Evolutionary conservation across 495 filamentous ascomycete genomes (phyloP).

Genomic region (Aspergillus affinis): DNA sequence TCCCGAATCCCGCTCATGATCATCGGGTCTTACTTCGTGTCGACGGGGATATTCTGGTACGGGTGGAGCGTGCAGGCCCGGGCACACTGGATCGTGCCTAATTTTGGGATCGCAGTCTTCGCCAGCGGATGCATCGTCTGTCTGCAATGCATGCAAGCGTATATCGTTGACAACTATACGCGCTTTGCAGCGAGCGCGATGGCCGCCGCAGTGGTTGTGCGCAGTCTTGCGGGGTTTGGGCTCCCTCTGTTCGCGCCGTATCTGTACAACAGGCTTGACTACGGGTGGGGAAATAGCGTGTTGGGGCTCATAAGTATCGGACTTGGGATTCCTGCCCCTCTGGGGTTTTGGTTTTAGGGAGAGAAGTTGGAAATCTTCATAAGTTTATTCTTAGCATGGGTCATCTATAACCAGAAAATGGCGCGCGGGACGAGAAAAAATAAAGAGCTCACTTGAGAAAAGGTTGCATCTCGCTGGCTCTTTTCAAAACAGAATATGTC

Average conservation of each 20-base stretch:
- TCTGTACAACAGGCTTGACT: slow-evolving; percentile 54
- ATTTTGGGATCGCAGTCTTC: slow-evolving; percentile 63
- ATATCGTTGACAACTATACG: slow-evolving; percentile 50
- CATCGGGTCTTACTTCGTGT: slow-evolving; percentile 51
- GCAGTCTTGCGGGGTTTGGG: slow-evolving; percentile 64
- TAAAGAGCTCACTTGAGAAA: no score
- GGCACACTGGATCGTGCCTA: slow-evolving; percentile 53
- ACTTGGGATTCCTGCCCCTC: no score
- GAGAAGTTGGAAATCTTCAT: no score
- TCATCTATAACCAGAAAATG: no score
- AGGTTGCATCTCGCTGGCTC: no score
- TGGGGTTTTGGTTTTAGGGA: no score
- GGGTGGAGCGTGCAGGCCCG: slow-evolving; percentile 56
- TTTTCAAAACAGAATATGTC: no score
- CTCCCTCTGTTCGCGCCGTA: slow-evolving; percentile 73
- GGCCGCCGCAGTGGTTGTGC: slow-evolving; percentile 61
- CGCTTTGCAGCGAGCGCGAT: slow-evolving; percentile 70
- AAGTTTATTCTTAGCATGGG: no score
- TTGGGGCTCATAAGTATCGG: no score
- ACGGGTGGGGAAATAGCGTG: slow-evolving; percentile 65
- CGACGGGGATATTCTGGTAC: slow-evolving; percentile 61
- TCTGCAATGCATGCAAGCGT: slow-evolving; percentile 62
- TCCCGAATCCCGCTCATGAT: slow-evolving; percentile 55
- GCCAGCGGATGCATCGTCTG: slow-evolving; percentile 45
- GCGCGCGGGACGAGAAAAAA: no score